Base-by-base conservation (phyloP, 1,139 yeast genomes). In the Yamadazyma sp. region DNA sequence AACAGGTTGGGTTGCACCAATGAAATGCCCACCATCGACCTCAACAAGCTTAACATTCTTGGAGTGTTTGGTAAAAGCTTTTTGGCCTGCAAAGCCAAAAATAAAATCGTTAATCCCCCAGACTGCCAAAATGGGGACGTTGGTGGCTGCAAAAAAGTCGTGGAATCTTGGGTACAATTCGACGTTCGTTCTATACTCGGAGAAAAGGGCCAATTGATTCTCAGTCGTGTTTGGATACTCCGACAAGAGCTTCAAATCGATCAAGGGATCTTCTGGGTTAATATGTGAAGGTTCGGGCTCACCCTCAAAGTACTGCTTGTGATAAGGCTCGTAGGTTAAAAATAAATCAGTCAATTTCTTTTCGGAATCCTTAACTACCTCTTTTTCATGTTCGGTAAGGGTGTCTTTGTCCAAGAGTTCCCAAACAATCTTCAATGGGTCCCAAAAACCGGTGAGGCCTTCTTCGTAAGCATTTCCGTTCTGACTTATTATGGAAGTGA, bases 41-140 rank as follows among this genome's bases (percentile, higher is more conserved):
- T 53, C 55, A 31, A 54, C 54, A 7, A 64, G 40, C 35, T 50
- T 54, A 11, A 59, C 50, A 30, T 58, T 51, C 27, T 54, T 54
- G 17, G 49, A 50, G 45, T 71, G 73, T 43, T 55, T 55, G 43
- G 53, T 58, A 47, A 40, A 69, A 9, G 72, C 69, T 32, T 58
- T 56, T 15, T 69, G 71, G 6, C 74, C 74, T n/a, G 50, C 55
- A 9, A 43, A 40, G 4, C 50, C 49, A 44, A 71, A 69, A 34
- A 67, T 60, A 15, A 34, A 34, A 43, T 71, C 77, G 38, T 69
- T 64, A 36, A 60, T 57, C n/a, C 77, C 77, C 77, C 77, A 71
- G 16, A 53, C 48, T 4, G 60, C 61, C 32, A 72, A 54, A 14
- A 69, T 53, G 3, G 76, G 76, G 12, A 67, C 55, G 33, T 62